Conservation (phyloP, 352 stramenopile species). For the Phytophthora macrochlamydospora region DNA sequence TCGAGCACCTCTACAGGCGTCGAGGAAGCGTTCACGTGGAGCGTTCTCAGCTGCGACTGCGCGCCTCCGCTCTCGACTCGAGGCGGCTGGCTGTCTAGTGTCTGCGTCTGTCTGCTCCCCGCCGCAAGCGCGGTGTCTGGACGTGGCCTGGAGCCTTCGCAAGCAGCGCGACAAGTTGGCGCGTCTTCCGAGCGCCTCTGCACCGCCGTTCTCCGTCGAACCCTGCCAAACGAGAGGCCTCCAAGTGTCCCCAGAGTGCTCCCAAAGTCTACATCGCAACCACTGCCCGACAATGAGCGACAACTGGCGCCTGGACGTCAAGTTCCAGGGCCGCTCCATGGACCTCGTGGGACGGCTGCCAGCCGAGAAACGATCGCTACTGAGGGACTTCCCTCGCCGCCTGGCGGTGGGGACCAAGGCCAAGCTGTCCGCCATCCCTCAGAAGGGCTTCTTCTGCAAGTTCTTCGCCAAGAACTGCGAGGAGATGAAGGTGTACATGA, state of each 20-base stretch:
- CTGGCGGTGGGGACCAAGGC: slow-evolving; percentile 77
- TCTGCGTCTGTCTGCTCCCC: not conserved
- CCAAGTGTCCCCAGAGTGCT: not conserved
- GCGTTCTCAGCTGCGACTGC: slow-evolving; percentile 16
- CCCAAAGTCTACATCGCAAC: no score
- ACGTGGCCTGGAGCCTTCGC: slow-evolving; percentile 9
- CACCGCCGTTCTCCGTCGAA: slow-evolving; percentile 5
- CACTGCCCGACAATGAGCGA: slow-evolving; percentile 44
- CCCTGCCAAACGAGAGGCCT: not conserved
- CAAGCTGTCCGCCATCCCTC: slow-evolving; percentile 81
- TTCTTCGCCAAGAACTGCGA: slow-evolving; percentile 87
- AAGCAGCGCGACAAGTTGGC: not conserved
- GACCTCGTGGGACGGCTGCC: slow-evolving; percentile 75
- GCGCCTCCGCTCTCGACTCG: not conserved
- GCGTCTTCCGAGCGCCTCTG: not conserved
- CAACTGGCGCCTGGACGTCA: slow-evolving; percentile 87
- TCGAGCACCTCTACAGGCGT: slow-evolving; percentile 10
- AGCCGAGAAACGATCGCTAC: slow-evolving; percentile 78
- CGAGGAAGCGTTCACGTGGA: slow-evolving; percentile 4
- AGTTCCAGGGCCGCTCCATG: slow-evolving; percentile 82
- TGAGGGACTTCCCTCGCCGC: slow-evolving; percentile 80
- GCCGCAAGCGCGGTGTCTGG: slow-evolving; percentile 3
- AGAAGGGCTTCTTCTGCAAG: slow-evolving; percentile 90
- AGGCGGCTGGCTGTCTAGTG: not conserved
- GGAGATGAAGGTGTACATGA: slow-evolving; percentile 90